These are phyloP conservation scores for Globisporangium cylindrosporum DNA, from an alignment of 352 stramenopile genomes.

Conservation along the genomic window DNA sequence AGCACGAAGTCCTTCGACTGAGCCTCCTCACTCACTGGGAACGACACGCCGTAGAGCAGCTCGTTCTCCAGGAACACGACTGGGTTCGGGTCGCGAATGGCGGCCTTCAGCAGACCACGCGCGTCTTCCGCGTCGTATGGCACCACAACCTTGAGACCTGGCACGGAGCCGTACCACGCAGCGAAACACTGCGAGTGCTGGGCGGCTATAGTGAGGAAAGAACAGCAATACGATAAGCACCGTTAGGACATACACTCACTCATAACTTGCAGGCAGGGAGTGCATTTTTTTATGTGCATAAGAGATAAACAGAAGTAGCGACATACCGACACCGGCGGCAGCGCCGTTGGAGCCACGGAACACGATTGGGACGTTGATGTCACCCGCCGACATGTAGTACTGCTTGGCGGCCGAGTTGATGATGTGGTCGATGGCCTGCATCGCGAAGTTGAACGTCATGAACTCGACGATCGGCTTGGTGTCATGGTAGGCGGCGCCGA, in stretches of 20 bases:
- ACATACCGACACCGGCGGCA: constrained; percentile 92
- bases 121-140: constrained; percentile 98
- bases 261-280: background rate
- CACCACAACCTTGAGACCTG: constrained; percentile 97
- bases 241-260: background rate
- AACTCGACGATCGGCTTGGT: constrained; percentile 99
- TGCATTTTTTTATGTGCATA: background rate
- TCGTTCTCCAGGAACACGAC: constrained; percentile 99
- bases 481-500: constrained; percentile 96
- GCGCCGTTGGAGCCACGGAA: constrained; percentile 99
- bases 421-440: constrained; percentile 99
- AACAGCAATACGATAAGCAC: background rate
- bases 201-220: constrained; percentile 50
- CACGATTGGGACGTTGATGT: constrained; percentile 98
- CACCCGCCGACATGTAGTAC: constrained; percentile 99
- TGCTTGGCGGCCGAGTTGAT: constrained; percentile 99
- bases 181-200: constrained; percentile 99
- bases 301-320: background rate
- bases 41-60: constrained; percentile 97
- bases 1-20: constrained; percentile 97
- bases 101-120: constrained; percentile 98
- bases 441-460: constrained; percentile 99
- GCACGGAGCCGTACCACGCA: constrained; percentile 97
- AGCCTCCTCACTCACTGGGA: constrained; percentile 97
- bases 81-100: constrained; percentile 99